Evolutionary conservation across 306 rosid species (phyloP), one percentile per base, ranked within the genome.

Genomic region (Gynostemma pentaphyllum): DNA sequence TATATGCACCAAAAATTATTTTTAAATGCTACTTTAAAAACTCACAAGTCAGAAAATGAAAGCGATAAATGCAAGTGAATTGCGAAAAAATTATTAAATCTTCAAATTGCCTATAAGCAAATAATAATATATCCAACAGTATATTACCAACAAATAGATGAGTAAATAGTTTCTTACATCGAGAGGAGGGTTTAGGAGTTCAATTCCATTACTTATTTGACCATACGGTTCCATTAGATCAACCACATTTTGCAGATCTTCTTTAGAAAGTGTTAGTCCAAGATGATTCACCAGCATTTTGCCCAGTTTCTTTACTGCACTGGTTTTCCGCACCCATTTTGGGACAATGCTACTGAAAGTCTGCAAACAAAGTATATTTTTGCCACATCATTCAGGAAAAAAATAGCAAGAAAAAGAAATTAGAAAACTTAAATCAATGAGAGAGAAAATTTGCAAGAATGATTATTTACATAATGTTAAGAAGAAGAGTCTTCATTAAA

Each of bases 201-300:
- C 98, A 57, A 91, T 80, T 75, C 98, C 98, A 68, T 88, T 88
- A 86, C 79, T 85, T 77, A 91, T 85, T 84, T 91, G 98, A 53
- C 98, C 98, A 76, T 91, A 91, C 45, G 98, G 98, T 66, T 91
- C 98, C 98, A 91, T 91, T 69, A 88, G 76, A 60, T 88, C 95
- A 71, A 85, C 98, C 82, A 83, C 95, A 62, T 67, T 81, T 75
- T 83, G 84, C 71, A 91, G 70, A 81, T 88, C 98, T 62, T 83
- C 88, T 71, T 82, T 82, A 60, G 95, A 74, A 76, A 91, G 75
- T 69, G 82, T 69, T 44, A 91, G 73, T 53, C 98, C 98, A 64
- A 91, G 85, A 84, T 88, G 96, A 80, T 79, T 82, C 80, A 91
- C 98, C 77, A 82, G 72, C 56, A 71, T 45, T 79, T 77, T 76